A percentile compares a stretch with the other conserved stretches of the same genome.
Conservation (phyloP, 108 stramenopile genomes). For the Stephanodiscus minutulus region DNA sequence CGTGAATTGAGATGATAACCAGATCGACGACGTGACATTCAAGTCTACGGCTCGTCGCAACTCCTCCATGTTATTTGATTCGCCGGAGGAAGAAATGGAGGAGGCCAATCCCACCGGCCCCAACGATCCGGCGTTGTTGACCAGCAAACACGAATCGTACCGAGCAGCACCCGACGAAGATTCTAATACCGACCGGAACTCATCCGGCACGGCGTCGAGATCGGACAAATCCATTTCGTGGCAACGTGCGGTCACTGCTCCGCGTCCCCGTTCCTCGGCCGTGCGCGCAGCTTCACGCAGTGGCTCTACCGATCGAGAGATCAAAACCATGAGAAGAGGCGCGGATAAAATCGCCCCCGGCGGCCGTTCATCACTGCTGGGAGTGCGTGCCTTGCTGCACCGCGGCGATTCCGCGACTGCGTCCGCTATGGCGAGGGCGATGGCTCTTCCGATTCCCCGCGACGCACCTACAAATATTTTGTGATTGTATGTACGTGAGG, state of each 20-base stretch:
- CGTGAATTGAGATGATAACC: constrained; percentile 57
- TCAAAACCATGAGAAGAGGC: constrained; percentile 48
- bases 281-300: constrained; percentile 53
- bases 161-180: constrained; percentile 3
- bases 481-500: neutral
- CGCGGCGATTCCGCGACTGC: constrained; percentile 1
- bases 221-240: constrained; percentile 67
- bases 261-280: constrained; percentile 23
- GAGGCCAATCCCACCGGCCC: constrained; percentile 58
- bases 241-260: constrained; percentile 30
- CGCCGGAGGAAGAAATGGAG: constrained; percentile 11
- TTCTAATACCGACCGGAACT: constrained; percentile 47
- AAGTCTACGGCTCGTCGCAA: constrained; percentile 63
- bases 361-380: constrained; percentile 4
- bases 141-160: constrained; percentile 54
- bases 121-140: constrained; percentile 79
- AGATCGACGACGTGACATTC: constrained; percentile 70
- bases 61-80: constrained; percentile 30
- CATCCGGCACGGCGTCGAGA: constrained; percentile 53
- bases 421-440: constrained; percentile 56
- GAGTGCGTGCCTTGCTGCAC: neutral
- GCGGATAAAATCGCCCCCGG: neutral
- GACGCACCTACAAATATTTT: constrained; percentile 57
- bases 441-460: constrained; percentile 68
- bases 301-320: constrained; percentile 58